Base-by-base conservation (phyloP, 495 filamentous ascomycete genomes). In the Neurospora africana region DNA sequence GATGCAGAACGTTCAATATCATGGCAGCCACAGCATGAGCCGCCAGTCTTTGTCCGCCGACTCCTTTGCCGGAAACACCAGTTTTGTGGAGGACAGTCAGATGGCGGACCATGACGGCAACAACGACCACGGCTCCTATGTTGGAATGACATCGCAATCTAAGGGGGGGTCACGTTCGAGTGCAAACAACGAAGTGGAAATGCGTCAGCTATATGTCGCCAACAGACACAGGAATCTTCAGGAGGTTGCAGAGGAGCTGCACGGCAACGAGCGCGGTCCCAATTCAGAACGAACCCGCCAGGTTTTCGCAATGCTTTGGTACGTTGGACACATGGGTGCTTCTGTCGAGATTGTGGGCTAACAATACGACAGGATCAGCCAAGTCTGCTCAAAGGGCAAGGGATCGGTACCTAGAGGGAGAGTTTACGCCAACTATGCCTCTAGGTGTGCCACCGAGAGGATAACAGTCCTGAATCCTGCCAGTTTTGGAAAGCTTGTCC, bases 251-350 rank as follows among this genome's bases (percentile, higher is more conserved):
- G 84, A 84, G 38, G 93, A 94, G 78, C 85, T 93, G 27, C 85
- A 86, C 74, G 86, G 85, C 7, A 87, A 88, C 72, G 86, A 88
- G 73, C 82, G 86, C 37, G 86, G 86, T 0, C 91, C 93, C 17
- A 93, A 93, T 79, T 92, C 95, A 8, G 95, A 99, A 80, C 91
- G 96, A 79, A 92, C 94, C 53, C 94, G 97, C 73, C 95, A 99
- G 83, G 90, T 99, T 33, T 98, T 98, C 79, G 95, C 95, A 17
- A 97, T 99, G 92, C 89, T 97, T 72, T 99, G 95, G 95, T 98
- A 88, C 74, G 86, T 79, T 72, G 13, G 15, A 35, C 13, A 2
- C n/a, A 36, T 27, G 19, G 8, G 19, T 15, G 7, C 17, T 15
- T 67, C 11, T n/a, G 5, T 58, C 30, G 9, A 33, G 19, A 33